phyloP scores from a whole-genome alignment of 2,329 filamentous ascomycete species.

The Coleophoma cylindrospora region DNA sequence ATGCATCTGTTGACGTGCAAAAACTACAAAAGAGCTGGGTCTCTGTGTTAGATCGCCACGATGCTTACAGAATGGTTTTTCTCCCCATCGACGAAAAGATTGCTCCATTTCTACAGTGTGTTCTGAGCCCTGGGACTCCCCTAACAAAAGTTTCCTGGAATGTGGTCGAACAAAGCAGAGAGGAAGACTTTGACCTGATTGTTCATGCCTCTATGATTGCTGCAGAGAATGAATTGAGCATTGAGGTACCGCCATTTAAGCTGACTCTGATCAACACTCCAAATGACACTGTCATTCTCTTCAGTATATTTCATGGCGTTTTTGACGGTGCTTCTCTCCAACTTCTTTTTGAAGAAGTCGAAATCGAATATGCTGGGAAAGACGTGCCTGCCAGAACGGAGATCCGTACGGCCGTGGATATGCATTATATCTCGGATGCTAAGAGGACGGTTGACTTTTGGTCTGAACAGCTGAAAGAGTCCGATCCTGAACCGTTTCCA shows the following conservation, averaged over 20 bases:
- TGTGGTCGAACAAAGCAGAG: background rate
- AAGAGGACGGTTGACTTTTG: background rate
- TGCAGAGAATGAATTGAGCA: background rate
- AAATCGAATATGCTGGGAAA: background rate
- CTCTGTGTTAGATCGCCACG: background rate
- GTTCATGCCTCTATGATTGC: background rate
- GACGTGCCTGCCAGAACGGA: background rate
- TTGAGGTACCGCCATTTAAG: background rate
- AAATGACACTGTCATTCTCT: background rate
- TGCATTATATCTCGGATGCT: slow-evolving; percentile 1
- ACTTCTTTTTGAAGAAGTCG: background rate
- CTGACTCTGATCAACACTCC: background rate
- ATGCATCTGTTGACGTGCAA: background rate
- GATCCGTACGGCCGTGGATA: background rate
- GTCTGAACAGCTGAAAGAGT: background rate
- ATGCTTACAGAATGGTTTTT: background rate
- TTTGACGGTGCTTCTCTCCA: background rate
- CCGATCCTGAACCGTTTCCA: background rate
- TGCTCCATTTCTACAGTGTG: background rate
- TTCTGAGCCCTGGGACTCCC: background rate
- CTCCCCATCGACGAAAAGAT: background rate
- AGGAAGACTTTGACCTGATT: background rate
- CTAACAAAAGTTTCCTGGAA: background rate
- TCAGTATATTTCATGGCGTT: background rate
- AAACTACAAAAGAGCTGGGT: background rate